Base-by-base conservation (phyloP, 1,284 basidiomycete species). In the Fistulina hepatica region DNA sequence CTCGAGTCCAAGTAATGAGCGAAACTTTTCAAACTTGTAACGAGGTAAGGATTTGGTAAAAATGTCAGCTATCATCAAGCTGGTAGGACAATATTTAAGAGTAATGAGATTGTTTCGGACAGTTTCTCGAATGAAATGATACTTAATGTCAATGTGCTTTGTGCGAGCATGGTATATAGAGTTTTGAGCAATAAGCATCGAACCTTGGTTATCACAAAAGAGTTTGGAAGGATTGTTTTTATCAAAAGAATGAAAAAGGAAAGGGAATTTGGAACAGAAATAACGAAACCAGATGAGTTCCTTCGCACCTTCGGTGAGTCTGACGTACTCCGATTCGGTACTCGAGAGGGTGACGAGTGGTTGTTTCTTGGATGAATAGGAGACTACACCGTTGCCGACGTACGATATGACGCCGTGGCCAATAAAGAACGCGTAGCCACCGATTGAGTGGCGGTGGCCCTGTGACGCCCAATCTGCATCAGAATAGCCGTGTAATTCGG, bases 201-300 rank as follows among this genome's bases (percentile, higher is more conserved):
- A n/a, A 31, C 28, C 28, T 31, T 31, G 28, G 13, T 31, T 7
- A 13, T 31, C 28, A 17, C 28, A 31, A 31, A 31, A 31, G 28
- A 31, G 28, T 15, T n/a, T 31, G 13, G 28, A 15, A 17, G 28
- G 6, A 41, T 64, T 65, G 50, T 66, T 57, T 13, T 40, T 48
- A 33, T 44, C 52, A 13, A 55, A n/a, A 31, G 6, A 8, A 13
- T n/a, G 19, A 13, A 15, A 31, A 23, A 16, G 35, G 35, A 21
- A 41, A 36, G 21, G 33, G 43, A 20, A 44, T 10, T 37, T 34
- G 16, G 17, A 22, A 4, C 3, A 40, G 17, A 24, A 40, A 25
- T 19, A 23, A 36, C 16, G 24, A 26, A 40, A 19, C 38, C 34
- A 40, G 11, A 40, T 19, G 10, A 28, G 24, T 19, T 37, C 34